Conservation (phyloP, 345 rosid species). For the Populus ilicifolia region DNA sequence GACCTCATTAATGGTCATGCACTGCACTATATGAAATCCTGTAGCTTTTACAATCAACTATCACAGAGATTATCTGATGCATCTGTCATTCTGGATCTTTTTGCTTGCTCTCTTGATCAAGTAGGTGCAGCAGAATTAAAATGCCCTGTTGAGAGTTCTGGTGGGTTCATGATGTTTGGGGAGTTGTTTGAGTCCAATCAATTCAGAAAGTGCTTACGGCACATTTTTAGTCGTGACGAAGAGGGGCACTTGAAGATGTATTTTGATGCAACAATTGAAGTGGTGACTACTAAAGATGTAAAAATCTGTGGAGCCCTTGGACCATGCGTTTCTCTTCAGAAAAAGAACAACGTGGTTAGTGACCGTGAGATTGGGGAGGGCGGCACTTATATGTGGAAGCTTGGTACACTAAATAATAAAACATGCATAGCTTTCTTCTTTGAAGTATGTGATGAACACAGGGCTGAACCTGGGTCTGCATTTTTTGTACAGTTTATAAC, state of each 20-base stretch:
- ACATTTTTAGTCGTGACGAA: slow-evolving; percentile 61
- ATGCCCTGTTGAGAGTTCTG: slow-evolving; percentile 69
- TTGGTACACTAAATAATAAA: slow-evolving; percentile 63
- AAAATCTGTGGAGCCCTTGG: slow-evolving; percentile 87
- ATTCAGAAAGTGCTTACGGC: slow-evolving; percentile 73
- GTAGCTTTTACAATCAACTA: slow-evolving; percentile 57
- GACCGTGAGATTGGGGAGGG: slow-evolving; percentile 71
- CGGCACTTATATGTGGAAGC: slow-evolving; percentile 78
- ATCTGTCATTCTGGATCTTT: slow-evolving; percentile 71
- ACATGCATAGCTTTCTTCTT: slow-evolving; percentile 87
- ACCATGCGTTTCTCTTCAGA: slow-evolving; percentile 75
- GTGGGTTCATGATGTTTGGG: slow-evolving; percentile 85
- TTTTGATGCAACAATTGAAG: slow-evolving; percentile 82
- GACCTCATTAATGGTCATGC: slow-evolving; percentile 67
- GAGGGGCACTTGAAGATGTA: slow-evolving; percentile 72
- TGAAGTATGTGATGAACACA: slow-evolving; percentile 58
- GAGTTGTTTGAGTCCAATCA: slow-evolving; percentile 77
- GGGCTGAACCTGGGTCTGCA: slow-evolving; percentile 75
- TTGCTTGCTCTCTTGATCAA: slow-evolving; percentile 95
- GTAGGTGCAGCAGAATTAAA: slow-evolving; percentile 87
- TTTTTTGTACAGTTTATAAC: slow-evolving; percentile 86
- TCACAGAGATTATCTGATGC: slow-evolving; percentile 59
- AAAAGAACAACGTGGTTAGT: slow-evolving; percentile 64
- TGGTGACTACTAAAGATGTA: slow-evolving; percentile 78
- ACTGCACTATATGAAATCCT: slow-evolving; percentile 50